These are phyloP conservation scores for carrot (Daucus carota) DNA, from an alignment of 129 eudicot genomes.

Conservation along the genomic window DNA sequence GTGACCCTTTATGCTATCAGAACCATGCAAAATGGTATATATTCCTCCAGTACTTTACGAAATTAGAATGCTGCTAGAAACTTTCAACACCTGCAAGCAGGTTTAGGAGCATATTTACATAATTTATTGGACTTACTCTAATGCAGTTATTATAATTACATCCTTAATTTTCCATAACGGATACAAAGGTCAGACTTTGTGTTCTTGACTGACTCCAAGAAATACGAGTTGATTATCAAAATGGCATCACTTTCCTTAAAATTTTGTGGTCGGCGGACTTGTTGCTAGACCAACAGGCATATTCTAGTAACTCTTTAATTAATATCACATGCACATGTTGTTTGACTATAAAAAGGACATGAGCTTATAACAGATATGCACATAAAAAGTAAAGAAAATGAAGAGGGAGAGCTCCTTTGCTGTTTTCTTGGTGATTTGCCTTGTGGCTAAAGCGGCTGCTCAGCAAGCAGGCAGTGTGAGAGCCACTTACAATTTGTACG, in stretches of 20 bases:
- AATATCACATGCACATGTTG: not conserved
- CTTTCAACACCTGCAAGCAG: too few species aligned
- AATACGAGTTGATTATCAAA: not conserved
- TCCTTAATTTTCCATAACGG: not conserved
- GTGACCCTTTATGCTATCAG: slow-evolving; percentile 43
- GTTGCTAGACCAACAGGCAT: not conserved
- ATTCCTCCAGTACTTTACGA: too few species aligned
- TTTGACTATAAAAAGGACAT: not conserved
- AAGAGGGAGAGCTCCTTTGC: slow-evolving; percentile 1
- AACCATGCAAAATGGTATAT: not conserved
- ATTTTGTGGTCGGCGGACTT: slow-evolving; percentile 7
- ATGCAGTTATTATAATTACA: not conserved
- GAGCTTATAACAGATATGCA: not conserved
- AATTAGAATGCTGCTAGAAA: too few species aligned
- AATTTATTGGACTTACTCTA: too few species aligned
- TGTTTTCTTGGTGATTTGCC: not conserved
- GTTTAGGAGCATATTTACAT: too few species aligned
- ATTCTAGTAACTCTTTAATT: not conserved
- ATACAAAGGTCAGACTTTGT: not conserved
- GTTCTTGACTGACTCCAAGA: not conserved
- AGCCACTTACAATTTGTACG: slow-evolving; percentile 24
- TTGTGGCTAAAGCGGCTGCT: slow-evolving; percentile 3
- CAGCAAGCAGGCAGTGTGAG: slow-evolving; percentile 20
- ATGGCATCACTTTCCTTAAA: not conserved
- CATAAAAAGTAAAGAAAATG: not conserved